Percentiles rank a stretch among this genome's conserved stretches.
Conservation (phyloP, 805 yeast species). For the Starmerella kuoi region DNA sequence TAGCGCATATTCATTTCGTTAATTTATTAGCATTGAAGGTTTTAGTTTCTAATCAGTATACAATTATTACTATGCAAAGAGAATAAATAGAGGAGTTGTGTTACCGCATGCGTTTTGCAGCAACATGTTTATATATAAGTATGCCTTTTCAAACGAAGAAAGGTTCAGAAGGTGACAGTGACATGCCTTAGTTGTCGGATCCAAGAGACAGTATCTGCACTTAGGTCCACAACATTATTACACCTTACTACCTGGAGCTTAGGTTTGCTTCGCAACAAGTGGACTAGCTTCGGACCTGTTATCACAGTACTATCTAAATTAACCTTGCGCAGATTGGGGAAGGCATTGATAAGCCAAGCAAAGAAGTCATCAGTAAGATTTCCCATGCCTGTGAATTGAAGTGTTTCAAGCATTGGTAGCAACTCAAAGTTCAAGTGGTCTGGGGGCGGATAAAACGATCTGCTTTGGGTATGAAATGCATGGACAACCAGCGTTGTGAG, state of each 20-base stretch:
- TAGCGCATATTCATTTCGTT: too few species aligned
- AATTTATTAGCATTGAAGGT: too few species aligned
- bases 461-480: neutral
- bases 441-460: slow-evolving; percentile 2
- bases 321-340: slow-evolving; percentile 13
- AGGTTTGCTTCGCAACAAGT: slow-evolving; percentile 5
- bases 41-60: too few species aligned
- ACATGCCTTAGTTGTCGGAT: neutral
- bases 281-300: slow-evolving; percentile 18
- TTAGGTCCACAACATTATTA: slow-evolving; percentile 13
- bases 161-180: slow-evolving; percentile 2
- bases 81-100: too few species aligned
- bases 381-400: slow-evolving; percentile 21
- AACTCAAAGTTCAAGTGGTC: neutral
- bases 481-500: slow-evolving; percentile 19
- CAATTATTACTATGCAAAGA: too few species aligned
- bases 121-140: too few species aligned
- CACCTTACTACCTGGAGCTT: slow-evolving; percentile 17
- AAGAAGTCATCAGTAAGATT: slow-evolving; percentile 9
- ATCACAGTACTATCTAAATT: slow-evolving; percentile 20
- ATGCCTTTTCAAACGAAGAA: neutral
- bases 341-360: slow-evolving; percentile 17
- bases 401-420: slow-evolving; percentile 8
- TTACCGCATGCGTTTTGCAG: too few species aligned
- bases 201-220: slow-evolving; percentile 18